Percentiles rank a stretch among this genome's conserved stretches.
These are phyloP conservation scores for Pseudognaphalium luteoalbum DNA, from an alignment of 129 eudicot species.

Conservation along the genomic window DNA sequence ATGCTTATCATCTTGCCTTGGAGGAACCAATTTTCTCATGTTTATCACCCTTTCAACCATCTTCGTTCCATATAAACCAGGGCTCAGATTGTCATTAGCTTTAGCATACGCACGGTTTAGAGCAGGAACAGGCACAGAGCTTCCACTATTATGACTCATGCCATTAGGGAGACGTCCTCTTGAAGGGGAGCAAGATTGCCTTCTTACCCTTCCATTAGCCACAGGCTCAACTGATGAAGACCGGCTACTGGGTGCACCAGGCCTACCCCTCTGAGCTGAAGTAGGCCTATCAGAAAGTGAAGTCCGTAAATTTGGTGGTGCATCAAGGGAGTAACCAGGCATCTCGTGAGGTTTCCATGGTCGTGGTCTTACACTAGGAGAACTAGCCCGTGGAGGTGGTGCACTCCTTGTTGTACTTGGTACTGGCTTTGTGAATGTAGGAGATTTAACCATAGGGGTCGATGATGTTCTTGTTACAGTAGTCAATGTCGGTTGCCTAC, in stretches of 20 bases:
- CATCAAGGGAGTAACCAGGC: slow-evolving; percentile 91
- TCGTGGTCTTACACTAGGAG: slow-evolving; percentile 73
- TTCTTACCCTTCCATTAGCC: slow-evolving; percentile 64
- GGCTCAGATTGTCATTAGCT: slow-evolving; percentile 79
- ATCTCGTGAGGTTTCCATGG: slow-evolving; percentile 96
- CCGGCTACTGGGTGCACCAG: slow-evolving; percentile 74
- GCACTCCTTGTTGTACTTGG: slow-evolving; percentile 44
- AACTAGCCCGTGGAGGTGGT: slow-evolving; percentile 58
- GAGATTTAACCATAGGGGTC: slow-evolving; percentile 42
- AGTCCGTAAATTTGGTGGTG: slow-evolving; percentile 87
- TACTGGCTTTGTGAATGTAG: slow-evolving; percentile 41
- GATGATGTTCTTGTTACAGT: slow-evolving; percentile 44
- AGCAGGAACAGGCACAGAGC: slow-evolving; percentile 83
- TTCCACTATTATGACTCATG: slow-evolving; percentile 55
- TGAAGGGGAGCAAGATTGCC: slow-evolving; percentile 96
- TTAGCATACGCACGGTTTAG: slow-evolving; percentile 71
- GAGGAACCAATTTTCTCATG: slow-evolving; percentile 87
- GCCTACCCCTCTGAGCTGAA: slow-evolving; percentile 84
- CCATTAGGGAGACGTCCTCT: slow-evolving; percentile 91
- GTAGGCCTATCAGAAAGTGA: slow-evolving; percentile 73
- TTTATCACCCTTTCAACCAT: slow-evolving; percentile 95
- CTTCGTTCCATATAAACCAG: slow-evolving; percentile 77
- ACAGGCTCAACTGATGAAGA: slow-evolving; percentile 83
- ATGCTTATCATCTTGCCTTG: slow-evolving; percentile 77
- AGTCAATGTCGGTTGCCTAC: slow-evolving; percentile 58